Percentiles rank a stretch among this genome's conserved stretches.
Conservation (phyloP, 176 grass and related monocot genomes). For the Elaeis guineensis region DNA sequence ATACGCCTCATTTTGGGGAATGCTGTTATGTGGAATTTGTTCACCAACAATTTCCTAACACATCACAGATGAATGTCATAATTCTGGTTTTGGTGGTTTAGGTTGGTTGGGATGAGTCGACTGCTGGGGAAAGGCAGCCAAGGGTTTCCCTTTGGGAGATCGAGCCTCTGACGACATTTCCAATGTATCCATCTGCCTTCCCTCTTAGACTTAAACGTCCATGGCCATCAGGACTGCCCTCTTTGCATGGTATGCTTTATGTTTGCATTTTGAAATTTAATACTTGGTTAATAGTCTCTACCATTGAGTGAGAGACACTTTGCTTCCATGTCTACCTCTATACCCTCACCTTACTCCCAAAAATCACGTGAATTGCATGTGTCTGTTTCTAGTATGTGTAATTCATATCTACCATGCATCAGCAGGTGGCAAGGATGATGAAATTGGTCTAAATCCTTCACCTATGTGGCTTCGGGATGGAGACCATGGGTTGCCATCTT, state of each 20-base stretch:
- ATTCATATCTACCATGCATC: neutral
- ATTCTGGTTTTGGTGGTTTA: constrained; percentile 24
- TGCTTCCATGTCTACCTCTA: too few relatives aligned
- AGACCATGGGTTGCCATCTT: constrained; percentile 45
- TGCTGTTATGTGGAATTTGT: neutral
- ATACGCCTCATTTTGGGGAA: neutral
- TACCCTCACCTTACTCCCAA: too few relatives aligned
- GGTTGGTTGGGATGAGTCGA: constrained; percentile 9
- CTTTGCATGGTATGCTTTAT: constrained; percentile 22
- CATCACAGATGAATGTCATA: neutral
- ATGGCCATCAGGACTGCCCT: neutral
- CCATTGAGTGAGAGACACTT: neutral
- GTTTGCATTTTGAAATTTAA: constrained; percentile 15
- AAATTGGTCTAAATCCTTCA: constrained; percentile 50
- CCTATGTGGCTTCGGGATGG: constrained; percentile 75
- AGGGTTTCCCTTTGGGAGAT: constrained; percentile 8
- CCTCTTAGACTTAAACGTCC: neutral
- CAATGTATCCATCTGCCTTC: constrained; percentile 10
- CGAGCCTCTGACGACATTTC: constrained; percentile 8
- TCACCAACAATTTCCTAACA: neutral
- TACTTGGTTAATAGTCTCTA: constrained; percentile 4
- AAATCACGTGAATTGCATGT: too few relatives aligned
- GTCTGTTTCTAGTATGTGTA: too few relatives aligned
- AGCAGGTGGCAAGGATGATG: constrained; percentile 63
- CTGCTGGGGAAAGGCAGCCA: neutral